Evolutionary conservation across 2,329 filamentous ascomycete species (phyloP), one percentile per base, ranked within the genome.

Genomic region (Ophiostoma sp.): DNA sequence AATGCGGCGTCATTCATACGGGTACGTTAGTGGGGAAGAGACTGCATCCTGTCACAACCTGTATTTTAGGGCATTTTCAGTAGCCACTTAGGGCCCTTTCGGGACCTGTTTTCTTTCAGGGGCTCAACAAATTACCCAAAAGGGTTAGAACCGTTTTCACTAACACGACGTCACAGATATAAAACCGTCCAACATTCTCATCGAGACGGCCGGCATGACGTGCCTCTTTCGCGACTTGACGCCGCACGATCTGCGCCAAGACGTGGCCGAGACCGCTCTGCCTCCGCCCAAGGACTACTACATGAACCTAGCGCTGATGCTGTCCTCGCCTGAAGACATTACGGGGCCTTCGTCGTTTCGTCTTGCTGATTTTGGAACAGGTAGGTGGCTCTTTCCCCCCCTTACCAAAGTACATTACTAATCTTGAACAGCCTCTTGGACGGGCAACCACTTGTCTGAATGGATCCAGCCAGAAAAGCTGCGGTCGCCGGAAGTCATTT

Each of bases 401-500:
- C 4, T 39, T 39, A 39, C 9, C 4, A 4, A 39, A 9, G 5
- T 39, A 6, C 45, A 19, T 50, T 6, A 22, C 48, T 8, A 52
- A 52, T 19, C 15, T 1, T 1, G 9, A 42, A 66, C 57, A 22
- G 59, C 72, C 4, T 69, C 59, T 1, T 73, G 69, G 61, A 52
- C 33, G 8, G 6, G n/a, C 15, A 52, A 71, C 2, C 69, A 71
- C 19, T 25, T 73, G 11, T 15, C 48, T 2, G 72, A 73, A 55
- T 71, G 72, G 69, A 73, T 71, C 50, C 72, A 73, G 8, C 72
- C 72, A 2, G 19, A 71, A 7, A 71, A 28, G 61, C 72, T 71
- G 31, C 69, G 69, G 2, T 69, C 69, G 5, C 72, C 72, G 11
- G 48, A 73, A 28, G 63, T 63, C 28, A 69, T 74, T 61, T 7